Evolutionary conservation across 345 rosid species (phyloP).

Genomic region (Salix udensis): DNA sequence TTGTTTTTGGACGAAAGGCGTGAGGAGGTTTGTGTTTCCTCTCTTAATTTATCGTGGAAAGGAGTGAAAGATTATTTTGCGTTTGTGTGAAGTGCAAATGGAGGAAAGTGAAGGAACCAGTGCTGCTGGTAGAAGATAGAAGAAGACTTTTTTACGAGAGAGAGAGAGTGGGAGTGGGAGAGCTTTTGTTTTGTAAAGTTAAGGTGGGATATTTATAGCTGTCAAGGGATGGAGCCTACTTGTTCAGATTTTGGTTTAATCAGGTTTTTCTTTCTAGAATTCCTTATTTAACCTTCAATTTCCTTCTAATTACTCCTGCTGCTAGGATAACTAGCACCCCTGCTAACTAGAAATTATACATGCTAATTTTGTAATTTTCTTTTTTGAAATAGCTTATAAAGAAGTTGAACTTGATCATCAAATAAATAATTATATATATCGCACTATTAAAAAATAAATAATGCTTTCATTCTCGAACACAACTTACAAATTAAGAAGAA

Average conservation of each 20-base stretch:
- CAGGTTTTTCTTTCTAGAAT: background rate
- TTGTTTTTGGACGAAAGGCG: background rate
- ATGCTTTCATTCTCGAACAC: no score
- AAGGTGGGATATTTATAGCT: conserved; percentile 37
- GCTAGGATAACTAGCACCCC: background rate
- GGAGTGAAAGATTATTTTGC: background rate
- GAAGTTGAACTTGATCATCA: no score
- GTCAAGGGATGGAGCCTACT: conserved; percentile 26
- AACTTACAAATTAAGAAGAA: no score
- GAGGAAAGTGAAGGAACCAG: conserved; percentile 3
- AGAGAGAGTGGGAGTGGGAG: background rate
- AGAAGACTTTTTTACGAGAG: background rate
- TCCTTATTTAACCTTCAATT: background rate
- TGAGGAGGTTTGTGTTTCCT: background rate
- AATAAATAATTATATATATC: no score
- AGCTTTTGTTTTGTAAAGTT: background rate
- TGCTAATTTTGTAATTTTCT: no score
- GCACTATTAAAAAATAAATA: no score
- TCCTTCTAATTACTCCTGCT: background rate
- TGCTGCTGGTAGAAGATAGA: background rate
- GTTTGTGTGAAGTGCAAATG: conserved; percentile 8
- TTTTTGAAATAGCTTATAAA: no score
- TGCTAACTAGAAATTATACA: no score
- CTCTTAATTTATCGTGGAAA: background rate
- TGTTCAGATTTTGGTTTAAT: conserved; percentile 17